Evolutionary conservation across 2,329 filamentous ascomycete species (phyloP).

Genomic region (Catunica adiposa): DNA sequence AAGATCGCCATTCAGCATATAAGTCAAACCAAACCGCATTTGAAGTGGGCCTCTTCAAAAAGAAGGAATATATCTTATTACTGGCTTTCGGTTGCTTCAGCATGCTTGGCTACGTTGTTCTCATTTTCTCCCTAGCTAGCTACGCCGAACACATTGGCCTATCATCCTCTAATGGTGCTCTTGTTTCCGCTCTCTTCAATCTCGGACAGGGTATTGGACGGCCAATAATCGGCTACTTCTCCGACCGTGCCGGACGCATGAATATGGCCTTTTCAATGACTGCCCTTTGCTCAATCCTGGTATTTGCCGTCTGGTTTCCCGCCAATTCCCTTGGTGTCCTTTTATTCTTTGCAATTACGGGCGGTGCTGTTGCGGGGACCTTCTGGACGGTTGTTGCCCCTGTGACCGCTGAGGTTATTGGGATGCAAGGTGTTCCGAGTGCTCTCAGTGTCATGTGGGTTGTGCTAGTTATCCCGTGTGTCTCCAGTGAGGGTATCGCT

Average conservation of each 20-base stretch:
- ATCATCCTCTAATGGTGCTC: conserved; percentile 46
- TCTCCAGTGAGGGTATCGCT: conserved; percentile 50
- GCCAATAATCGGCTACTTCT: conserved; percentile 55
- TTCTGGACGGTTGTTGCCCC: conserved; percentile 56
- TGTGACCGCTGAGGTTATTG: conserved; percentile 58
- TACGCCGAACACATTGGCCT: conserved; percentile 56
- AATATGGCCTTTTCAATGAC: conserved; percentile 55
- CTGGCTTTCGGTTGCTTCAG: conserved; percentile 53
- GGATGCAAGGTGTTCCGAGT: conserved; percentile 50
- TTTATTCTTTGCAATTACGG: conserved; percentile 54
- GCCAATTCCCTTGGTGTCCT: conserved; percentile 46
- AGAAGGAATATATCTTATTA: conserved; percentile 46
- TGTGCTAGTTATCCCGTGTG: conserved; percentile 51
- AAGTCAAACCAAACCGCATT: conserved; percentile 52
- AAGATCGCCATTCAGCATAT: conserved; percentile 55
- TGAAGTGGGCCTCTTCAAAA: conserved; percentile 43
- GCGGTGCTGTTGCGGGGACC: conserved; percentile 53
- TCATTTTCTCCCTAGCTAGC: conserved; percentile 62
- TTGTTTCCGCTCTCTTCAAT: conserved; percentile 60
- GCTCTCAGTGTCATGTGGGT: conserved; percentile 56
- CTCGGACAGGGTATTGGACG: conserved; percentile 49
- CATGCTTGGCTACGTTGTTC: conserved; percentile 57
- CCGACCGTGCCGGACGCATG: conserved; percentile 52
- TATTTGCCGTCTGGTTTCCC: conserved; percentile 58
- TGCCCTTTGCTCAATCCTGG: conserved; percentile 45